A percentile compares a stretch with the other conserved stretches of the same genome.
These are phyloP conservation scores for Aspergillus felis DNA, from an alignment of 2,329 filamentous ascomycete genomes.

Conservation along the genomic window DNA sequence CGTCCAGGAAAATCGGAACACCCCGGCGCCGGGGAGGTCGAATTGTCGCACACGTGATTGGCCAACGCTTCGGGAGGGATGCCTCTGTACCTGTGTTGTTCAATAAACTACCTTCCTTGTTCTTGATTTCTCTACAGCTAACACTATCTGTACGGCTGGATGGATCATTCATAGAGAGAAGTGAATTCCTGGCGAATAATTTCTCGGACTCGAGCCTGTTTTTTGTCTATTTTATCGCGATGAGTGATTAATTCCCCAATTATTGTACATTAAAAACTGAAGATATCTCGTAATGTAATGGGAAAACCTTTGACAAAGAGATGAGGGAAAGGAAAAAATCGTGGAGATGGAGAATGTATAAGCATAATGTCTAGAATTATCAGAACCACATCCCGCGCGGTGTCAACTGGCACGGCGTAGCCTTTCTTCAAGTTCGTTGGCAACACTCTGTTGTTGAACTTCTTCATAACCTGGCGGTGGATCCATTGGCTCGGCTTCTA, in stretches of 20 bases:
- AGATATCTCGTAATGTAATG: neutral
- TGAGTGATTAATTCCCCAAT: neutral
- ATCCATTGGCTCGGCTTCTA: conserved; percentile 54
- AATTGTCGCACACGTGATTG: conserved; percentile 42
- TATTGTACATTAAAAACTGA: neutral
- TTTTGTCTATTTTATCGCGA: neutral
- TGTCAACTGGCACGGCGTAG: conserved; percentile 31
- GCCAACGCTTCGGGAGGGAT: conserved; percentile 14
- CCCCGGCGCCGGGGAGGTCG: conserved; percentile 34
- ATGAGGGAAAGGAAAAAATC: neutral
- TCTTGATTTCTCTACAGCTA: neutral
- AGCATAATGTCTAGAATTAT: conserved; percentile 1
- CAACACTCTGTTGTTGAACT: conserved; percentile 75
- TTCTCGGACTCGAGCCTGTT: neutral
- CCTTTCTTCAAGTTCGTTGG: conserved; percentile 66
- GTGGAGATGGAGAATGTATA: neutral
- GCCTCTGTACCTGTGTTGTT: conserved; percentile 6
- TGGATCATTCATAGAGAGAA: neutral
- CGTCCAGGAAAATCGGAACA: conserved; percentile 40
- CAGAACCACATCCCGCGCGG: neutral
- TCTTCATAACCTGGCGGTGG: conserved; percentile 91
- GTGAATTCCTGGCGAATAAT: neutral
- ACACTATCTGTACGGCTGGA: neutral
- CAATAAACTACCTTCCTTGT: neutral
- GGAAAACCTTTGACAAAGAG: neutral